phyloP scores from a whole-genome alignment of 73 alveolate genomes.

The Paramecium caudatum region DNA sequence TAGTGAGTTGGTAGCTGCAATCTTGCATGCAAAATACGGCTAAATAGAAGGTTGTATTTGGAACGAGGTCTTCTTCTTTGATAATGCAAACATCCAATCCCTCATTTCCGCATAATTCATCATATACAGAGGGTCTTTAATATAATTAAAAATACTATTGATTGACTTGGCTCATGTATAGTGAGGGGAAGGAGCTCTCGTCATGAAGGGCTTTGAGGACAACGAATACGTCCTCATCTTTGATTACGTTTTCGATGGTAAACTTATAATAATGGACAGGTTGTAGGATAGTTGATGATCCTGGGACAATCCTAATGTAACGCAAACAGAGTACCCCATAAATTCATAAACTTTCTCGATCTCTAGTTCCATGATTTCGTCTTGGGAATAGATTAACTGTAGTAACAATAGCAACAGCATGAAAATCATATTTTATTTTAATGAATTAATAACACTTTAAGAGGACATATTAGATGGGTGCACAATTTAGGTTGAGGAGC shows the following conservation, averaged over 20 bases:
- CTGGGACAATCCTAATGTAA: neutral
- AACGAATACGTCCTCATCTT: constrained; percentile 19
- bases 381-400: neutral
- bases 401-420: neutral
- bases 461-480: neutral
- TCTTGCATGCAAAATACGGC: constrained; percentile 54
- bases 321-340: neutral
- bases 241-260: neutral
- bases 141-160: neutral
- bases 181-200: constrained; percentile 4
- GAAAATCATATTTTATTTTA: neutral
- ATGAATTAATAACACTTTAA: neutral
- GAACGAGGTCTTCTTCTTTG: neutral
- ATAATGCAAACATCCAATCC: constrained; percentile 48
- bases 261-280: constrained; percentile 25
- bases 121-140: constrained; percentile 28
- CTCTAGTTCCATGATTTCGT: neutral
- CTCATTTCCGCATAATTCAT: constrained; percentile 24
- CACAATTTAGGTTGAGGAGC: neutral
- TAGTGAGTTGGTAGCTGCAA: constrained; percentile 17
- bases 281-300: neutral
- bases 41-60: neutral
- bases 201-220: constrained; percentile 7
- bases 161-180: constrained; percentile 6
- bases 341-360: constrained; percentile 43